phyloP scores from a whole-genome alignment of 305 asterid genomes.

The Solanum hybrid region DNA sequence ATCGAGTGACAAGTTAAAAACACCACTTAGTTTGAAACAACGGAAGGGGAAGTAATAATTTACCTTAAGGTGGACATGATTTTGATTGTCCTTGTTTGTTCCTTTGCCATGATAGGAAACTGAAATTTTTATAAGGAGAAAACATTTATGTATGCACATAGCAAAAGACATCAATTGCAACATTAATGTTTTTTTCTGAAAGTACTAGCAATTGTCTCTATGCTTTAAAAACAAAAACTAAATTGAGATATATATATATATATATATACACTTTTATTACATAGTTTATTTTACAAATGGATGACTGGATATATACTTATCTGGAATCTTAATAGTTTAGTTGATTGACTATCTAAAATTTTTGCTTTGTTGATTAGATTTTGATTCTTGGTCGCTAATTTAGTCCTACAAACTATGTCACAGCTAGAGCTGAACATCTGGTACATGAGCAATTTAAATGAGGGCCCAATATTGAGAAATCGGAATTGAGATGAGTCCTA shows the following conservation, averaged over 20 bases:
- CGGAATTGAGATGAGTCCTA: not conserved
- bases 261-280: not conserved
- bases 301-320: not conserved
- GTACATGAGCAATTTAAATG: not conserved
- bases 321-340: no score
- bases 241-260: not conserved
- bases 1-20: not conserved
- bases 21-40: not conserved
- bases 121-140: constrained; percentile 8
- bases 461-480: not conserved
- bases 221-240: not conserved
- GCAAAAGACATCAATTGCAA: not conserved
- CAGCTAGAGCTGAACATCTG: no score
- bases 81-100: constrained; percentile 20
- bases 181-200: not conserved
- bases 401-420: not conserved
- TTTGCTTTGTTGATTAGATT: not conserved
- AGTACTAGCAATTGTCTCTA: not conserved
- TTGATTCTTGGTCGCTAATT: not conserved
- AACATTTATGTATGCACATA: not conserved
- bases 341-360: no score
- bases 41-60: not conserved
- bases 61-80: constrained; percentile 26
- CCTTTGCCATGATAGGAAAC: constrained; percentile 39
- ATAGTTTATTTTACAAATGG: not conserved